Conservation (phyloP, 495 filamentous ascomycete species). For the Talaromyces liani region DNA sequence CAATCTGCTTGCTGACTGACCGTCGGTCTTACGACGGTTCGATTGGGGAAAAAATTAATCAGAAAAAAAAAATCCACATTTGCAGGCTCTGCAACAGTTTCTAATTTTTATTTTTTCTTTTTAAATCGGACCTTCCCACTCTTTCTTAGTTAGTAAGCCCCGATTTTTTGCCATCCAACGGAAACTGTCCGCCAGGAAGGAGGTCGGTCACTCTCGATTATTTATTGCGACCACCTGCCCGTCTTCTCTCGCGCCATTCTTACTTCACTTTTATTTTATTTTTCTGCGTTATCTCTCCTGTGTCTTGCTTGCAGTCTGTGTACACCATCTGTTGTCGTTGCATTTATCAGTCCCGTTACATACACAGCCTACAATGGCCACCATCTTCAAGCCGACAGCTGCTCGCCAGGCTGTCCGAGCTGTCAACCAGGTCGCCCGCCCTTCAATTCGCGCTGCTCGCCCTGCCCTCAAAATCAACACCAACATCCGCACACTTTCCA, state of each 20-base stretch:
- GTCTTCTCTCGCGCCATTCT: background rate
- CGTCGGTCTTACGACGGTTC: background rate
- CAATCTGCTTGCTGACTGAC: background rate
- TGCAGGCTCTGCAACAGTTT: background rate
- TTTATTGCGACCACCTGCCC: background rate
- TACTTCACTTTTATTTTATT: background rate
- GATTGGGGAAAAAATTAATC: background rate
- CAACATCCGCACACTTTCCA: conserved; percentile 22
- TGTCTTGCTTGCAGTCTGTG: background rate
- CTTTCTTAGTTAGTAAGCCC: background rate
- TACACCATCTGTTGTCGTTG: background rate
- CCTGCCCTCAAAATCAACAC: conserved; percentile 9
- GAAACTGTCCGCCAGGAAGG: conserved; percentile 2
- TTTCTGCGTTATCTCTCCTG: background rate
- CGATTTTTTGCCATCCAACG: conserved; percentile 7
- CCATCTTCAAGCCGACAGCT: conserved; percentile 28
- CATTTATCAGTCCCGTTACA: background rate
- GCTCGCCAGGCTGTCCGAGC: conserved; percentile 24
- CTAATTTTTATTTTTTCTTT: background rate
- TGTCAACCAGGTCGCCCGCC: conserved; percentile 16
- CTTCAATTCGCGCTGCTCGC: conserved; percentile 14
- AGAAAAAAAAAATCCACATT: background rate
- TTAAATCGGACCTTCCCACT: background rate
- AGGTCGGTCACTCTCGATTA: background rate
- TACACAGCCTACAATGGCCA: conserved; percentile 6